Evolutionary conservation across 371 early-diverging fungal species (phyloP), one percentile per base, ranked within the genome.

Genomic region (Mucor indicus): DNA sequence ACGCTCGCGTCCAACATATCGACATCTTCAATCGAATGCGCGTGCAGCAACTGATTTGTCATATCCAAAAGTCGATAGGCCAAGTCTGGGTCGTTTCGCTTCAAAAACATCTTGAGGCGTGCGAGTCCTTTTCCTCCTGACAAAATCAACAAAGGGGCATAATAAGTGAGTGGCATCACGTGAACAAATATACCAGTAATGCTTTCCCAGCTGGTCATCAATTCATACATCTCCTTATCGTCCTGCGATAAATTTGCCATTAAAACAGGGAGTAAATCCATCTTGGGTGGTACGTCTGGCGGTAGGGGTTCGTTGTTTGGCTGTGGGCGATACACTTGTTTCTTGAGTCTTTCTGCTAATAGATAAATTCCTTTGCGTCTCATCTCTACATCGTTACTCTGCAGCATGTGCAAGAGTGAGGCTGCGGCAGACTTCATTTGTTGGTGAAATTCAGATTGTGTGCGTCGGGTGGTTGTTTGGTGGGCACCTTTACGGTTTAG

Each of bases 151-250:
- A 54, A 46, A 2, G 59, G 62, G 13, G 39, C 36, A 44, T 63
- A 68, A 11, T 64, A 62, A 12, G 61, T 40, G 1, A 69, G 20
- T 0, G 54, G 32, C 21, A 69, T 36, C 4, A 64, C 22, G 16
- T 55, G 49, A 1, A 53, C 52, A 51, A 64, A 55, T 2, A 72
- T 49, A 15, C 57, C 50, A 2, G 60, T 56, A 9, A 72, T 37
- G 21, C 62, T 42, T 20, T 72, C 69, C 67, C 69, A 68, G 16
- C 56, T 52, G 64, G 64, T 69, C 35, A 72, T 37, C 4, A 48
- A 36, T 31, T 59, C 35, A 31, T 54, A 58, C 15, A 64, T 17
- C 8, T 29, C 24, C 1, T n/a, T 6, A 13, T 38, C 29, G 0
- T 36, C 17, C 7, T 35, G 19, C 2, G 65, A 38, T 0, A 69